Percentiles rank a stretch among this genome's conserved stretches.
phyloP scores from a whole-genome alignment of 2,329 filamentous ascomycete species.

The Aspergillus versicolor region DNA sequence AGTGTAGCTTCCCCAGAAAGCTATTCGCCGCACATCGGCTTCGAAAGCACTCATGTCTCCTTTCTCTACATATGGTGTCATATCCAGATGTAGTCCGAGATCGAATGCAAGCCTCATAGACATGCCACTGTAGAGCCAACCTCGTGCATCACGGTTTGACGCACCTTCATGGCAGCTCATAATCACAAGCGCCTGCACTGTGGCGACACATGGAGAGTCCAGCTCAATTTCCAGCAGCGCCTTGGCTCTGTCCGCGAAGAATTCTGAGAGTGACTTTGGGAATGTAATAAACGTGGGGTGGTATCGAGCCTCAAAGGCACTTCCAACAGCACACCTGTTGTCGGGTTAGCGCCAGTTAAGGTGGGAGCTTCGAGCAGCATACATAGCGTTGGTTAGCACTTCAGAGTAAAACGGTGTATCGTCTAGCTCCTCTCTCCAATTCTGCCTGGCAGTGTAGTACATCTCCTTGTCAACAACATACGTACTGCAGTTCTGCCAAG shows the following conservation, averaged over 20 bases:
- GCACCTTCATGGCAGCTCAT: conserved; percentile 42
- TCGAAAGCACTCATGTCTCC: conserved; percentile 17
- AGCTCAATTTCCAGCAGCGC: conserved; percentile 44
- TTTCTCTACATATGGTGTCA: conserved; percentile 16
- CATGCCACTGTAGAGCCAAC: conserved; percentile 44
- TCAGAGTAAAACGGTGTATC: conserved; percentile 43
- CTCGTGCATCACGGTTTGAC: conserved; percentile 37
- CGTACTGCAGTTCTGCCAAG: conserved; percentile 50
- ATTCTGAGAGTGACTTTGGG: conserved; percentile 37
- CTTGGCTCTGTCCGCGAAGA: conserved; percentile 39
- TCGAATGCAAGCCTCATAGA: conserved; percentile 18
- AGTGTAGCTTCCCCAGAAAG: conserved; percentile 17
- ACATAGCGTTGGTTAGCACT: conserved; percentile 44
- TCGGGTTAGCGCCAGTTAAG: neutral
- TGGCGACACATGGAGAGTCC: conserved; percentile 44
- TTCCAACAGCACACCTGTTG: conserved; percentile 15
- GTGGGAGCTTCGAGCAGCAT: conserved; percentile 1
- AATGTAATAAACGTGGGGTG: conserved; percentile 33
- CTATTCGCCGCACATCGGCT: conserved; percentile 14
- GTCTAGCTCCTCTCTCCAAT: conserved; percentile 37
- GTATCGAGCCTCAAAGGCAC: conserved; percentile 34
- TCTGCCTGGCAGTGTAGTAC: conserved; percentile 34
- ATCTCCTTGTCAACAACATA: conserved; percentile 47
- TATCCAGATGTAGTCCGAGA: conserved; percentile 17
- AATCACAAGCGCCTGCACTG: conserved; percentile 44